phyloP scores from a whole-genome alignment of 345 rosid species.

The Pistacia integerrima region DNA sequence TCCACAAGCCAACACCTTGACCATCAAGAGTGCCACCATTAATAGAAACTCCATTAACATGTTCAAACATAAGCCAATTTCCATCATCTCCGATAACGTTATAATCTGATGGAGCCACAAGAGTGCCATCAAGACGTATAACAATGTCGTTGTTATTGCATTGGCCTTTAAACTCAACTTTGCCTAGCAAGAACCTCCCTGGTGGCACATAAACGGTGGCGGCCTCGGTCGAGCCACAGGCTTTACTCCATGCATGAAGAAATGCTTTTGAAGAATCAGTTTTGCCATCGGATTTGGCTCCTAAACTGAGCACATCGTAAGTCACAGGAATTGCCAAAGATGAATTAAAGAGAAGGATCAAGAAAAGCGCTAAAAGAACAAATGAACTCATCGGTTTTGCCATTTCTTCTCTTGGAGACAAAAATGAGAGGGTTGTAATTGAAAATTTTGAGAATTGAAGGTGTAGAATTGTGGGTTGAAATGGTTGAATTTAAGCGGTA shows the following conservation, averaged over 20 bases:
- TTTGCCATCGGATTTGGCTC: constrained; percentile 54
- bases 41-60: constrained; percentile 53
- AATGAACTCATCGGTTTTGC: neutral
- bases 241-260: constrained; percentile 45
- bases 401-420: neutral
- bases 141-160: constrained; percentile 47
- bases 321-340: constrained; percentile 24
- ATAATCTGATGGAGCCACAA: constrained; percentile 61
- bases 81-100: constrained; percentile 27
- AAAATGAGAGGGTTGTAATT: neutral
- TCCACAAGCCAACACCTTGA: constrained; percentile 62
- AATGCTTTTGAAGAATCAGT: constrained; percentile 66
- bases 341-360: constrained; percentile 12
- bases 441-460: constrained; percentile 14
- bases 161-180: constrained; percentile 52
- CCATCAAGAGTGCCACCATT: constrained; percentile 66
- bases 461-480: constrained; percentile 20
- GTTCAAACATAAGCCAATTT: constrained; percentile 53
- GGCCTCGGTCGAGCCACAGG: constrained; percentile 51
- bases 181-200: constrained; percentile 51
- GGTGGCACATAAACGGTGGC: constrained; percentile 48
- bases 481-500: constrained; percentile 17
- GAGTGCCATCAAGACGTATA: constrained; percentile 59
- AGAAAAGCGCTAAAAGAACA: neutral
- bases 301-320: constrained; percentile 42